phyloP scores from a whole-genome alignment of 2,329 filamentous ascomycete genomes.

The Epichloe amarillans region DNA sequence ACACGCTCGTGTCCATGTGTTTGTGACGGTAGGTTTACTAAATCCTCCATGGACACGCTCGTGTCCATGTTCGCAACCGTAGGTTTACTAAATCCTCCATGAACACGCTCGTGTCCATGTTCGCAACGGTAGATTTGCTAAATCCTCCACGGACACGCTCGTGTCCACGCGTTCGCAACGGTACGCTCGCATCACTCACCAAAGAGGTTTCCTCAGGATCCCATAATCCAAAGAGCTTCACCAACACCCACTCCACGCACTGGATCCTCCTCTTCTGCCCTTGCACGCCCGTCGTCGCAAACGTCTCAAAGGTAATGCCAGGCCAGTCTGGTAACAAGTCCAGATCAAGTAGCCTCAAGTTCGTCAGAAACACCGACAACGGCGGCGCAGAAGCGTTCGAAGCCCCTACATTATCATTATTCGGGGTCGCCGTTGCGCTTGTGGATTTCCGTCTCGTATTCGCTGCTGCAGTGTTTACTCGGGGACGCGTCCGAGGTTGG shows the following conservation, averaged over 20 bases:
- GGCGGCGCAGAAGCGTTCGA: conserved; percentile 8
- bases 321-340: conserved; percentile 72
- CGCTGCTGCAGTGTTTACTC: neutral
- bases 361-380: conserved; percentile 53
- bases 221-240: conserved; percentile 73
- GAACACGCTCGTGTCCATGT: neutral
- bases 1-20: neutral
- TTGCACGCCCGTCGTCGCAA: conserved; percentile 52
- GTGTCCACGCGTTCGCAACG: neutral
- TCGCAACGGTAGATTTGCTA: neutral
- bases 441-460: neutral
- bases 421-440: neutral
- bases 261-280: conserved; percentile 75
- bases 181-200: conserved; percentile 30
- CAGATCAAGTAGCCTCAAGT: conserved; percentile 70
- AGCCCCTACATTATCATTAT: neutral
- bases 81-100: too few species aligned
- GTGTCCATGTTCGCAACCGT: neutral
- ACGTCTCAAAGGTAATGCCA: conserved; percentile 53
- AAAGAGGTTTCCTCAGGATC: conserved; percentile 62
- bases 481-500: conserved; percentile 7
- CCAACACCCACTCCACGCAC: conserved; percentile 82
- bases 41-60: neutral
- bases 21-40: too few species aligned
- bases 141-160: neutral